Evolutionary conservation across 2,329 filamentous ascomycete species (phyloP), one percentile per base, ranked within the genome.

Genomic region (Elsinoe fawcettii): DNA sequence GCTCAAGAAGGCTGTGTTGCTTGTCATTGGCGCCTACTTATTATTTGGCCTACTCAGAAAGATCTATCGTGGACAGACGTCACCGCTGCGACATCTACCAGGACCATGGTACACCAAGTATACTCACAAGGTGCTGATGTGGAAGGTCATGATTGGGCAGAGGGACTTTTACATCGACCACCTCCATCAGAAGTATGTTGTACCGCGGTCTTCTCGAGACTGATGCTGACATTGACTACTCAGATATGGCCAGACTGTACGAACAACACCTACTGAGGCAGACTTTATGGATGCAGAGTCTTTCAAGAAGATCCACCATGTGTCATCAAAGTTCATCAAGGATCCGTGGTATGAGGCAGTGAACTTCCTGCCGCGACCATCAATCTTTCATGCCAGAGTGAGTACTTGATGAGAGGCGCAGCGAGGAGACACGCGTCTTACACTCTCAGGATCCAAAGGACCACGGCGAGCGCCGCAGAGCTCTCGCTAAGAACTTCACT

Each of bases 261-360:
- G 55, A 25, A 34, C 34, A 16, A 47, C 55, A 9, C 55, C 55
- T 14, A 47, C 39, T n/a, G 55, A 57, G 55, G 55, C 43, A 34
- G 55, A 57, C 44, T 57, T 57, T 22, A 57, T 57, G 55, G 55
- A 57, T 22, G 55, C 55, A 47, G 55, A 57, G 9, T 57, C 55
- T 3, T 57, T 47, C 44, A 57, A 49, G 36, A 47, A 46, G 55
- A 57, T 57, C 34, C 55, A 57, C 30, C 55, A 57, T 49, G 55
- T 49, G n/a, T 57, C 55, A 32, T 57, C 55, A 25, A 57, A 57
- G 41, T 57, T 57, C 36, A 49, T 57, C 44, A 57, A 57, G 18
- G 55, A 57, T 39, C 55, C 55, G 3, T 57, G 55, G 55, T 57
- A 57, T 37, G 55, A 57, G 30, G 55, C 55, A 5, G 55, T 57